phyloP scores from a whole-genome alignment of 805 yeast species.

The Kodamaea neixiangensis region DNA sequence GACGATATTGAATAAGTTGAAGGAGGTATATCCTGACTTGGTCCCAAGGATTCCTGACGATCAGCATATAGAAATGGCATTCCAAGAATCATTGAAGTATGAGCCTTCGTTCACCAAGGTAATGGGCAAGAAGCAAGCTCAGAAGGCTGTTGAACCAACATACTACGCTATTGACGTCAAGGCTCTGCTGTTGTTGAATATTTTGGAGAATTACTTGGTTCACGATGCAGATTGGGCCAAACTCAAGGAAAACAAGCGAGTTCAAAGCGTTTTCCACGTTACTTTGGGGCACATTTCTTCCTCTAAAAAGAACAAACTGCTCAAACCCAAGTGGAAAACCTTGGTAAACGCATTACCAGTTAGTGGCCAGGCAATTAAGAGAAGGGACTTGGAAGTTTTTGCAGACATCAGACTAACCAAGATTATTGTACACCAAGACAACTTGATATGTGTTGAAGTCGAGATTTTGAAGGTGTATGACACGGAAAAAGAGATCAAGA shows the following conservation, averaged over 20 bases:
- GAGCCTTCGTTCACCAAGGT: conserved; percentile 51
- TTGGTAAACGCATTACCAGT: conserved; percentile 12
- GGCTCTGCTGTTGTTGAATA: neutral
- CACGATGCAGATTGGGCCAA: conserved; percentile 19
- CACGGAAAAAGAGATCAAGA: conserved; percentile 9
- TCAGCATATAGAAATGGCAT: conserved; percentile 32
- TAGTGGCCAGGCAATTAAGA: neutral
- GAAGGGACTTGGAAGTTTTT: conserved; percentile 14
- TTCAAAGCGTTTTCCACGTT: conserved; percentile 63
- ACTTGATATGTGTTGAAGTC: conserved; percentile 57
- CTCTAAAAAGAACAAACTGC: conserved; percentile 15
- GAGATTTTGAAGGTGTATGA: conserved; percentile 22
- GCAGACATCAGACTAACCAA: conserved; percentile 45
- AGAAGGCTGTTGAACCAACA: conserved; percentile 26
- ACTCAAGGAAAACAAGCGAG: conserved; percentile 32
- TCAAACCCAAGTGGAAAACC: conserved; percentile 20
- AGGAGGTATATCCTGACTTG: conserved; percentile 45
- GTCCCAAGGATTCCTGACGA: conserved; percentile 10
- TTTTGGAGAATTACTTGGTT: neutral
- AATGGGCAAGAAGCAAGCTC: conserved; percentile 16
- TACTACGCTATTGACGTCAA: conserved; percentile 49
- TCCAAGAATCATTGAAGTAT: conserved; percentile 46
- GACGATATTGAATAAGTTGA: conserved; percentile 9
- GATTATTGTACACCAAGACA: conserved; percentile 49
- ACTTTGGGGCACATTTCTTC: conserved; percentile 55